A percentile compares a stretch with the other conserved stretches of the same genome.
Evolutionary conservation across 805 yeast species (phyloP).

Genomic region (Kodamaea jinghongensis): DNA sequence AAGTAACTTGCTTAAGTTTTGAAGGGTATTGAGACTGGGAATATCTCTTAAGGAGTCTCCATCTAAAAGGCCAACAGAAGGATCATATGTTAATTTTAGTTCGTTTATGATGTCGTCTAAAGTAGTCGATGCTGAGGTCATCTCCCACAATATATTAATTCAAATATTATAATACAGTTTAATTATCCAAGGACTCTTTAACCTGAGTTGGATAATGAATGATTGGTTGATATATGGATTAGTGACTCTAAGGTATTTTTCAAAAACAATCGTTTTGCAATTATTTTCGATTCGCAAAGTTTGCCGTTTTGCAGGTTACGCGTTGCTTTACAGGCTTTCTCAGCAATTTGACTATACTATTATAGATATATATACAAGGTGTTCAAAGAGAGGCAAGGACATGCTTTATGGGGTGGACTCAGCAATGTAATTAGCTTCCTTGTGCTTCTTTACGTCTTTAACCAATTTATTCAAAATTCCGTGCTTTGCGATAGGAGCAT

Average conservation of each 20-base stretch:
- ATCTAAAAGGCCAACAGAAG: slow-evolving; percentile 56
- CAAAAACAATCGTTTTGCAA: no score
- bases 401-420: slow-evolving; percentile 22
- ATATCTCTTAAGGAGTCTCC: slow-evolving; percentile 51
- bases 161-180: no score
- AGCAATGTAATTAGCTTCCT: slow-evolving; percentile 31
- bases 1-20: slow-evolving; percentile 45
- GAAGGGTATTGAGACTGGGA: slow-evolving; percentile 42
- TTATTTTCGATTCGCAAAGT: neutral
- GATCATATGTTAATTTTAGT: slow-evolving; percentile 54
- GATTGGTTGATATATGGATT: no score
- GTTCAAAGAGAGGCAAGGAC: slow-evolving; percentile 8
- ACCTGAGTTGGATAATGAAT: no score
- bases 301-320: neutral
- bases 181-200: neutral
- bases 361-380: neutral
- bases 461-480: slow-evolving; percentile 33
- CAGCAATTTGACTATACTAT: no score
- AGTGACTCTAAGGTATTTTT: no score
- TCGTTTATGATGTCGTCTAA: slow-evolving; percentile 53
- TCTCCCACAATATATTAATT: neutral
- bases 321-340: no score
- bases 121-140: slow-evolving; percentile 36
- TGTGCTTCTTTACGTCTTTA: slow-evolving; percentile 28
- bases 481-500: slow-evolving; percentile 54